Evolutionary conservation across 176 grass and related monocot genomes (phyloP), one percentile per base, ranked within the genome.

Genomic region (Poa pratensis): DNA sequence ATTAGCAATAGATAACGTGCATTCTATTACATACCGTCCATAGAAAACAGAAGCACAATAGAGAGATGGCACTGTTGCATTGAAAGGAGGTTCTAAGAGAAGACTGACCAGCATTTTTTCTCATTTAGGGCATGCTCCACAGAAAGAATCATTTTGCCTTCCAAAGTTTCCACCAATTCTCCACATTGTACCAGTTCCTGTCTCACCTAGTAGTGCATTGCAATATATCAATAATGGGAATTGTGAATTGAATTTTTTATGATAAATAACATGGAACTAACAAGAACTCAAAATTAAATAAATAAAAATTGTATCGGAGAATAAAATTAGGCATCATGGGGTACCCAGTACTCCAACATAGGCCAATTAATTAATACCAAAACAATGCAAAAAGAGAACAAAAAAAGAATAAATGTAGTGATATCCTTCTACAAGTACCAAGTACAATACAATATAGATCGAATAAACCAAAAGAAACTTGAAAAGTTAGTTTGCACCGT

Each of bases 181-280:
- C 60, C 74, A 80, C 51, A 91, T 66, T 57, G 67, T 23, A 52
- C 83, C 85, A 97, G 71, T 27, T 97, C 87, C 84, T 83, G 84
- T 50, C 72, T 85, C 59, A 83, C 84, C 95, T 30, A 79, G 27
- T 40, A 35, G 65, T 64, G 39, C 45, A 77, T 72, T 73, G 23
- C 46, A 70, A 82, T 48, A 76, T 20, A 79, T 73, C 16, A 60
- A 1, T 14, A 43, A 76, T 50, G 57, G 8, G 5, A 50, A 62
- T 22, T 63, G 42, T 5, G 19, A 50, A 84, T 69, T 20, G 15
- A 52, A 54, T 69, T 30, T 64, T 77, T 19, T 23, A 55, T 54
- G 57, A 60, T 35, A 67, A 80, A 26, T 34, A 70, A 34, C 42
- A 81, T 77, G 15, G 51, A 88, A 85, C 32, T 86, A 69, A 80